Evolutionary conservation across 2,329 filamentous ascomycete species (phyloP).

Genomic region (Lasiodiplodia citricola): DNA sequence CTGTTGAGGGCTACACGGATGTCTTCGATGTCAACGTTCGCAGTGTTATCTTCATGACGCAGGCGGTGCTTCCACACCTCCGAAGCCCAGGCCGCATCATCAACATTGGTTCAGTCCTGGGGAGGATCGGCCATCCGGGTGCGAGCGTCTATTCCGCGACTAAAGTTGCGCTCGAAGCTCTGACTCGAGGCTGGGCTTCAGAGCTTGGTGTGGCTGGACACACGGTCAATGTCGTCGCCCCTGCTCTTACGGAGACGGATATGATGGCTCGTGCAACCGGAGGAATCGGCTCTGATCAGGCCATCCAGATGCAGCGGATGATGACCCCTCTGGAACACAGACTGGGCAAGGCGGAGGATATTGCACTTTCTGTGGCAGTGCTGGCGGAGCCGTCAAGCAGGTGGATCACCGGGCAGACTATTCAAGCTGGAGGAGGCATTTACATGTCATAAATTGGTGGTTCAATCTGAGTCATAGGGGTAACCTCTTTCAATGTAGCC

Average conservation of each 20-base stretch:
- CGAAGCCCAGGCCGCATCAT: slow-evolving; percentile 7
- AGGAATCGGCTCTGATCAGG: slow-evolving; percentile 38
- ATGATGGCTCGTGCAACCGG: too few relatives aligned
- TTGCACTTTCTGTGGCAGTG: slow-evolving; percentile 62
- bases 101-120: neutral
- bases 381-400: slow-evolving; percentile 55
- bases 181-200: neutral
- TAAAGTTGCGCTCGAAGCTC: slow-evolving; percentile 12
- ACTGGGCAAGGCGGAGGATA: slow-evolving; percentile 58
- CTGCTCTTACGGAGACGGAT: too few relatives aligned
- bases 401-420: slow-evolving; percentile 58
- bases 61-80: slow-evolving; percentile 14
- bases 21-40: slow-evolving; percentile 9
- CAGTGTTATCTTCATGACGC: neutral
- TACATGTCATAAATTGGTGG: neutral
- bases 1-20: neutral
- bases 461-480: too few relatives aligned
- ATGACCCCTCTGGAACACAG: slow-evolving; percentile 51
- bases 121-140: neutral
- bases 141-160: slow-evolving; percentile 7
- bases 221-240: too few relatives aligned
- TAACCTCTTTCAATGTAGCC: too few relatives aligned
- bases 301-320: neutral
- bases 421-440: slow-evolving; percentile 60
- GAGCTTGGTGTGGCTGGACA: neutral